Conservation (phyloP, 1,284 basidiomycete species). For the Phenoliferia sp. region DNA sequence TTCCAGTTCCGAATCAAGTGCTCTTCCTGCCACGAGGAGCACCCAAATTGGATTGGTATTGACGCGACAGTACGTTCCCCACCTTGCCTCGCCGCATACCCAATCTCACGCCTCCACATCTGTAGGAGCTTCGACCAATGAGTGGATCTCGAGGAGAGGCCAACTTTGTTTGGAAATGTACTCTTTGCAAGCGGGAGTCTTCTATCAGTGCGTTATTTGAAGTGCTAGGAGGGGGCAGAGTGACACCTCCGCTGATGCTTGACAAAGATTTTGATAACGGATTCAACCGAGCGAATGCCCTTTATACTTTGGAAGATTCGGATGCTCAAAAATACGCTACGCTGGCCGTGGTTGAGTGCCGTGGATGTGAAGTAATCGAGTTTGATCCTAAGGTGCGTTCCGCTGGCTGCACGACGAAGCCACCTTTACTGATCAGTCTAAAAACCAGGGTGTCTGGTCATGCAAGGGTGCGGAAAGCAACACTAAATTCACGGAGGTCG, state of each 20-base stretch:
- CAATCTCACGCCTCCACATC: not conserved
- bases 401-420: not conserved
- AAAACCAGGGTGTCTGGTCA: slow-evolving; percentile 11
- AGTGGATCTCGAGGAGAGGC: slow-evolving; percentile 30
- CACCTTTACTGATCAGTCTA: not conserved
- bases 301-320: slow-evolving; percentile 25
- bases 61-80: slow-evolving; percentile 22
- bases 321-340: slow-evolving; percentile 25
- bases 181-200: slow-evolving; percentile 27
- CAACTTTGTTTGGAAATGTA: slow-evolving; percentile 31
- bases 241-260: not conserved
- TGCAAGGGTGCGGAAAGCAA: slow-evolving; percentile 21
- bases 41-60: slow-evolving; percentile 29
- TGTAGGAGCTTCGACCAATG: slow-evolving; percentile 23
- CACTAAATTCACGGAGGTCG: slow-evolving; percentile 26
- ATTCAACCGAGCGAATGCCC: slow-evolving; percentile 24
- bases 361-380: slow-evolving; percentile 26
- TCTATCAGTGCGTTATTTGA: slow-evolving; percentile 22
- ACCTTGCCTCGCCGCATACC: no score
- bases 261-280: slow-evolving; percentile 31
- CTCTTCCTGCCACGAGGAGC: slow-evolving; percentile 26
- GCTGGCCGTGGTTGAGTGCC: slow-evolving; percentile 31
- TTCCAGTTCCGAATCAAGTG: slow-evolving; percentile 29
- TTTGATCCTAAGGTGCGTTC: slow-evolving; percentile 24
- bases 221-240: no score